Conservation (phyloP, 1,284 basidiomycete species). For the Leccinum solheimii region DNA sequence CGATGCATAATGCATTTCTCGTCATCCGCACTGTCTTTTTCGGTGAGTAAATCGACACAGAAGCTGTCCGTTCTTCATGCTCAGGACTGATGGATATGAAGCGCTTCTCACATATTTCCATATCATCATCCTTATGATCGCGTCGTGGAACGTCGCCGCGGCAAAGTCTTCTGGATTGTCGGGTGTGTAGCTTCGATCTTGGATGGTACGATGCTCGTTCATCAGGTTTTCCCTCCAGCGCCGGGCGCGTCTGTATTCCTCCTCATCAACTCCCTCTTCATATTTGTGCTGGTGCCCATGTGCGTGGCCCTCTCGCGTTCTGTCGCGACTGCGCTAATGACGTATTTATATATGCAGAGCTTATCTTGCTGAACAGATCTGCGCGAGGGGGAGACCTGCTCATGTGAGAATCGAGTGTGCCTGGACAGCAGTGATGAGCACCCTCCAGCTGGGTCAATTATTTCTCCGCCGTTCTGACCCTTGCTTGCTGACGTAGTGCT, state of each 20-base stretch:
- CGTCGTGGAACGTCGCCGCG: slow-evolving; percentile 55
- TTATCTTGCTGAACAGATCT: slow-evolving; percentile 39
- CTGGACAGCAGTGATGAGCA: slow-evolving; percentile 51
- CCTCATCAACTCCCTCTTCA: slow-evolving; percentile 48
- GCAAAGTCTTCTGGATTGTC: slow-evolving; percentile 37
- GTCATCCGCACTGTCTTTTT: slow-evolving; percentile 57
- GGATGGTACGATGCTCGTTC: background rate
- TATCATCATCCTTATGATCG: slow-evolving; percentile 52
- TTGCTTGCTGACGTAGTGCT: background rate
- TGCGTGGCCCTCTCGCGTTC: slow-evolving; percentile 35
- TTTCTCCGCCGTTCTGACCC: background rate
- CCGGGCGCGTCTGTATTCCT: slow-evolving; percentile 52
- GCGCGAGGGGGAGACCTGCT: slow-evolving; percentile 38
- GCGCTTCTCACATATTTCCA: slow-evolving; percentile 55
- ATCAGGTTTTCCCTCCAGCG: slow-evolving; percentile 33
- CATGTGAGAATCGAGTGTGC: slow-evolving; percentile 50
- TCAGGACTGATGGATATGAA: slow-evolving; percentile 25
- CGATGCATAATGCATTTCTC: slow-evolving; percentile 46
- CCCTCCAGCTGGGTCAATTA: slow-evolving; percentile 42
- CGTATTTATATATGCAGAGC: slow-evolving; percentile 20
- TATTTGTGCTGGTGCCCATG: slow-evolving; percentile 48
- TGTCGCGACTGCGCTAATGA: background rate
- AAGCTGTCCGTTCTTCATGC: background rate
- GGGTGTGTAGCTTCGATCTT: slow-evolving; percentile 33
- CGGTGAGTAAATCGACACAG: slow-evolving; percentile 41